phyloP scores from a whole-genome alignment of 306 rosid species.

The Fragaria ananassa region DNA sequence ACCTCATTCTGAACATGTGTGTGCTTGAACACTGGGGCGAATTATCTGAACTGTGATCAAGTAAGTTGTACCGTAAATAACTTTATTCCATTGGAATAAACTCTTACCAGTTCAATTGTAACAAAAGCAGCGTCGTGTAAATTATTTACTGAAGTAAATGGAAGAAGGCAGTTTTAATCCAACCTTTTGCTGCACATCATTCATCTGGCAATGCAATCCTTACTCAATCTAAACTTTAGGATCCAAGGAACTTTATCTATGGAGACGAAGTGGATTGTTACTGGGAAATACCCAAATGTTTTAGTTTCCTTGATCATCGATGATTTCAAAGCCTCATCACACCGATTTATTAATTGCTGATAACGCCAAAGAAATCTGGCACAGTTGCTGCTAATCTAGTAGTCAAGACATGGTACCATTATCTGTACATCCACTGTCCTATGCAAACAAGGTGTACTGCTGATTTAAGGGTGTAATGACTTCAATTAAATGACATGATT shows the following conservation, averaged over 20 bases:
- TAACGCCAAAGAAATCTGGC: too few species aligned
- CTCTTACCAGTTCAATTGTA: neutral
- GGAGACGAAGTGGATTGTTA: too few species aligned
- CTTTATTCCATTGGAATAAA: neutral
- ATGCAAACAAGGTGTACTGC: too few species aligned
- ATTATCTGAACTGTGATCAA: conserved; percentile 16
- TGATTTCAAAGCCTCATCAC: too few species aligned
- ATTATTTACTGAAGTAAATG: neutral
- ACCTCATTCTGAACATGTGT: conserved; percentile 19
- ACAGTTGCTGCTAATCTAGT: too few species aligned
- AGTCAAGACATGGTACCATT: too few species aligned
- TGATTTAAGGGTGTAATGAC: neutral
- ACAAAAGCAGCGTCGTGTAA: neutral
- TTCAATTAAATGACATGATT: too few species aligned
- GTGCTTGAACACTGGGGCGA: neutral
- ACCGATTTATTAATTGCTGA: neutral
- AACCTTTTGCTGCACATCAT: neutral
- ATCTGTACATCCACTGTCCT: too few species aligned
- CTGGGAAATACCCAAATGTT: too few species aligned
- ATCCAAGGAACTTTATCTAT: too few species aligned
- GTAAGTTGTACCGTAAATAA: neutral
- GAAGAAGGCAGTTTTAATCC: neutral
- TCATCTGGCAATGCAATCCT: neutral
- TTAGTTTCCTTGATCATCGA: too few species aligned
- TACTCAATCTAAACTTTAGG: too few species aligned